Conservation (phyloP, 108 stramenopile species). For the Stephanodiscus triporus region DNA sequence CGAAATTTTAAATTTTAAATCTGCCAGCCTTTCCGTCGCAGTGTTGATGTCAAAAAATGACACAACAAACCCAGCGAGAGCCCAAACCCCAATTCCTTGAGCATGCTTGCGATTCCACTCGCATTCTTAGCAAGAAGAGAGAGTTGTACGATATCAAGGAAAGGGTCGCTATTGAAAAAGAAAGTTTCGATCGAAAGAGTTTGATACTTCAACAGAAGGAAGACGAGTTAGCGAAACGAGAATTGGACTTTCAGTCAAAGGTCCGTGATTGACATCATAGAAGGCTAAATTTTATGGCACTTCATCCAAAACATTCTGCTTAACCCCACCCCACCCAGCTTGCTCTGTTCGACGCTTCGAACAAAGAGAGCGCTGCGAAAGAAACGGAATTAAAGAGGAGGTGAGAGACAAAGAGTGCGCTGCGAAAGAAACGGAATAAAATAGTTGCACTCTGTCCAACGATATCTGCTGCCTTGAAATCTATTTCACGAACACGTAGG, state of each 20-base stretch:
- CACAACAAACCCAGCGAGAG: neutral
- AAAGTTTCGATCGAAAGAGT: conserved; percentile 2
- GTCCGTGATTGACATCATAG: neutral
- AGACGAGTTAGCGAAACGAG: conserved; percentile 9
- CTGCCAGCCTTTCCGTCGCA: no score
- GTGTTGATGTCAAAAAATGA: no score
- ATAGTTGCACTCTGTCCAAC: neutral
- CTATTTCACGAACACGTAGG: conserved; percentile 8
- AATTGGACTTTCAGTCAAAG: conserved; percentile 28
- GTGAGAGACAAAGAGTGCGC: no score
- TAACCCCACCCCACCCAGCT: conserved; percentile 8
- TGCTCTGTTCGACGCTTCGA: conserved; percentile 10
- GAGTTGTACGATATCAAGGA: conserved; percentile 42
- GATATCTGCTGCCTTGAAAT: neutral
- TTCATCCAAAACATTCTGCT: no score
- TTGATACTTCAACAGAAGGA: conserved; percentile 15
- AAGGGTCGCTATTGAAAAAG: conserved; percentile 12
- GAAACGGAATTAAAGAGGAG: conserved; percentile 17
- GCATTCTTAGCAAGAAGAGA: conserved; percentile 35
- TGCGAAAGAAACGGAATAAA: no score
- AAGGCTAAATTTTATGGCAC: no score
- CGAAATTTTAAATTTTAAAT: no score
- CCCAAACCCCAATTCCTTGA: conserved; percentile 34
- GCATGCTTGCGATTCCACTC: conserved; percentile 41
- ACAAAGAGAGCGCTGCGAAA: conserved; percentile 21